Conservation (phyloP, 352 stramenopile genomes). For the Phytophthora citrophthora region DNA sequence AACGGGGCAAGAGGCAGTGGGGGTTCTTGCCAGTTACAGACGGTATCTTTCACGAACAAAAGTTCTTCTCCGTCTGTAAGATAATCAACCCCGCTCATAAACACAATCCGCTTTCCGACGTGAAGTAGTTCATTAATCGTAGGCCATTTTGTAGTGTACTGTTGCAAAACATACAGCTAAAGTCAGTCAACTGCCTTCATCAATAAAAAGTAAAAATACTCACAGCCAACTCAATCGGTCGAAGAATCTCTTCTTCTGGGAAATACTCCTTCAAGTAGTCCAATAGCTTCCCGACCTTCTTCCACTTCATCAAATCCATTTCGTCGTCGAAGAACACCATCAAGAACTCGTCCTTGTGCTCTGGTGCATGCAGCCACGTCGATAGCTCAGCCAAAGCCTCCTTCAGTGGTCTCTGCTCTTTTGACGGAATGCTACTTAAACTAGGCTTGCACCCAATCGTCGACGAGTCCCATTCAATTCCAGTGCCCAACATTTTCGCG, state of each 20-base stretch:
- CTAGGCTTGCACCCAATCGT: constrained; percentile 82
- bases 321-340: constrained; percentile 90
- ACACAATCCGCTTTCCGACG: constrained; percentile 73
- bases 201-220: constrained; percentile 11
- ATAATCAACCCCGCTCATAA: constrained; percentile 84
- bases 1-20: constrained; percentile 64
- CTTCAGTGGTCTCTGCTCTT: constrained; percentile 58
- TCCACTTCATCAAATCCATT: constrained; percentile 73
- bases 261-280: constrained; percentile 76
- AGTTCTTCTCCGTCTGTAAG: constrained; percentile 61
- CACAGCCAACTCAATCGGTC: constrained; percentile 66
- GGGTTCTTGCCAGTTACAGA: constrained; percentile 85
- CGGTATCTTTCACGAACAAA: constrained; percentile 76
- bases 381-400: constrained; percentile 65
- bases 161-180: neutral
- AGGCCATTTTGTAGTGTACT: constrained; percentile 65
- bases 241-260: constrained; percentile 61
- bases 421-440: constrained; percentile 77
- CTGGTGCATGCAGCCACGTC: constrained; percentile 62
- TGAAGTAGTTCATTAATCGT: constrained; percentile 67
- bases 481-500: constrained; percentile 43
- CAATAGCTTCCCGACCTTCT: constrained; percentile 75
- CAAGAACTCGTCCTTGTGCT: constrained; percentile 71
- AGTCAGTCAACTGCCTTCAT: constrained; percentile 3
- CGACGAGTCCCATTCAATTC: constrained; percentile 61